phyloP scores from a whole-genome alignment of 2,329 filamentous ascomycete species.

The Arthrobotrys iridis region DNA sequence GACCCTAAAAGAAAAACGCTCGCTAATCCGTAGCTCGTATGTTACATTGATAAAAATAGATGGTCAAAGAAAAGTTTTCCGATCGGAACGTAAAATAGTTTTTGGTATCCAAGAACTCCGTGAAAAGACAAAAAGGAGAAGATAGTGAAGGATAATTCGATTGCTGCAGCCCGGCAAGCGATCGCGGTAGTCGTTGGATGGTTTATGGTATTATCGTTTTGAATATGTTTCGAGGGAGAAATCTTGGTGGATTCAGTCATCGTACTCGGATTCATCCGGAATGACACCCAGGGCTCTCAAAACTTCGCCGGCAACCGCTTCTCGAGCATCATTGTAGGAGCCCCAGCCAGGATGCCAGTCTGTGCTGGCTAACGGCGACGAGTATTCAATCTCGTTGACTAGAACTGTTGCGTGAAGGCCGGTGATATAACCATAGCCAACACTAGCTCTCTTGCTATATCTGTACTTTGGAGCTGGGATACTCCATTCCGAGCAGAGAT shows the following conservation, averaged over 20 bases:
- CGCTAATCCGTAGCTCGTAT: constrained; percentile 31
- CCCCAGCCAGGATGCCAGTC: constrained; percentile 53
- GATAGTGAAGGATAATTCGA: constrained; percentile 14
- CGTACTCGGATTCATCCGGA: constrained; percentile 47
- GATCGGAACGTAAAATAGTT: background rate
- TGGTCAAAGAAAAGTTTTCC: background rate
- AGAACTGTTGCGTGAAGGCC: constrained; percentile 50
- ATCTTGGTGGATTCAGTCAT: constrained; percentile 12
- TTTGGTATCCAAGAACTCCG: background rate
- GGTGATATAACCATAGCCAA: constrained; percentile 33
- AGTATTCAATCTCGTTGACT: constrained; percentile 52
- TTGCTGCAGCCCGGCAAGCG: constrained; percentile 9
- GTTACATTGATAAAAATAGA: background rate
- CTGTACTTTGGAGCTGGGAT: constrained; percentile 49
- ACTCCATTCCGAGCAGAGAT: constrained; percentile 44
- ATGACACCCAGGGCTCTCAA: constrained; percentile 45
- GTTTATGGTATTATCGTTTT: background rate
- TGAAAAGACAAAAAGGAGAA: background rate
- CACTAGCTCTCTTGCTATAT: constrained; percentile 41
- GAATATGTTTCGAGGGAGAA: background rate
- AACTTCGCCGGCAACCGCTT: constrained; percentile 51
- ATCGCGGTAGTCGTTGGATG: background rate
- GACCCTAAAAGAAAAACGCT: constrained; percentile 28
- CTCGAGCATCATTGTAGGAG: constrained; percentile 51
- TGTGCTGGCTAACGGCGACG: constrained; percentile 44